A percentile compares a stretch with the other conserved stretches of the same genome.
phyloP scores from a whole-genome alignment of 768 basidiomycete genomes.

The Lanmaoa pseudosensibilis region DNA sequence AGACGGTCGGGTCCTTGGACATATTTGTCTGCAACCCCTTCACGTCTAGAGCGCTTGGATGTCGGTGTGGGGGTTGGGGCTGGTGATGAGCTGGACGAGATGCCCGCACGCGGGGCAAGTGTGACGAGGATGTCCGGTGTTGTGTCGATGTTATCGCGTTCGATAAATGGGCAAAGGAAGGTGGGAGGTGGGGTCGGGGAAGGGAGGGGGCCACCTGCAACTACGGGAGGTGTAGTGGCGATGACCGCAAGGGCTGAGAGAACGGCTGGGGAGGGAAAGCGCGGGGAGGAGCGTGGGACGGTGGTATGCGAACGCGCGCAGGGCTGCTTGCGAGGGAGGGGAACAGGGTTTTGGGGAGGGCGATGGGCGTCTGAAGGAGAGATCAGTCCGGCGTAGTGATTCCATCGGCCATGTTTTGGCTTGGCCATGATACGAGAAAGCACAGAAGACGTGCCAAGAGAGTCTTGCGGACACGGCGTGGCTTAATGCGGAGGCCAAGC shows the following conservation, averaged over 20 bases:
- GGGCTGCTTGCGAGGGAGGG: not conserved
- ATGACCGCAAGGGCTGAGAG: constrained; percentile 59
- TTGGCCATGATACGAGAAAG: constrained; percentile 51
- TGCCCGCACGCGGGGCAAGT: not conserved
- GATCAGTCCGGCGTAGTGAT: constrained; percentile 21
- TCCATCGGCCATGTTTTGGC: constrained; percentile 42
- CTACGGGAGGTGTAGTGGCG: constrained; percentile 46
- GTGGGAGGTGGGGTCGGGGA: constrained; percentile 42
- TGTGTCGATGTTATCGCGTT: constrained; percentile 12
- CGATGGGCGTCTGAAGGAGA: constrained; percentile 3
- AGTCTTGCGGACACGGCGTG: constrained; percentile 36
- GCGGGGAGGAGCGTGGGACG: constrained; percentile 9
- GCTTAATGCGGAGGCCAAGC: constrained; percentile 26
- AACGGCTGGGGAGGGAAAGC: constrained; percentile 48
- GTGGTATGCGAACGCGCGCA: not conserved
- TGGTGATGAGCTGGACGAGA: constrained; percentile 10
- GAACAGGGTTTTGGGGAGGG: constrained; percentile 15
- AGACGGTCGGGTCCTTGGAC: constrained; percentile 49
- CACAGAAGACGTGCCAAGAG: constrained; percentile 38
- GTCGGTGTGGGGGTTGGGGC: constrained; percentile 9
- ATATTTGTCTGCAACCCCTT: constrained; percentile 54
- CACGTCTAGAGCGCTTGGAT: not conserved
- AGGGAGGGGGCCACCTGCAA: constrained; percentile 46
- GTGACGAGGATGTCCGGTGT: not conserved
- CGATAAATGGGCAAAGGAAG: constrained; percentile 60